Percentiles rank a stretch among this genome's conserved stretches.
Evolutionary conservation across 495 filamentous ascomycete genomes (phyloP).

Genomic region (Trichoderma erinaceum): DNA sequence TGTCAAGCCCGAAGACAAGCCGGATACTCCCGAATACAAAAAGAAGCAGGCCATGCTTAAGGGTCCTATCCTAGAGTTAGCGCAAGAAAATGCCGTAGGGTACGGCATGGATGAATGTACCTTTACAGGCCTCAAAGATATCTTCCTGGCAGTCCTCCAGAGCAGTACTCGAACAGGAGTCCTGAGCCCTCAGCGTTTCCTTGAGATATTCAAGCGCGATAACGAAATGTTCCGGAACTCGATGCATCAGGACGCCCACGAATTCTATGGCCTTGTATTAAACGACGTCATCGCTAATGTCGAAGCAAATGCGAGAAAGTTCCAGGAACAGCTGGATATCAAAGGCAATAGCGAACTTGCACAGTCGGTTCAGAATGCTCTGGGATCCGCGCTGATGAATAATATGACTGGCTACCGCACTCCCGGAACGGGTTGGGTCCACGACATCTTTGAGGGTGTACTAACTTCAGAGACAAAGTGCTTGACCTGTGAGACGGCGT

Average conservation of each 20-base stretch:
- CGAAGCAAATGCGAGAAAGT: constrained; percentile 66
- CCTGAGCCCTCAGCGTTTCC: constrained; percentile 84
- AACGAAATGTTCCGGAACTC: constrained; percentile 96
- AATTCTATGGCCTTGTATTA: constrained; percentile 90
- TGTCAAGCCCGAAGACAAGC: constrained; percentile 57
- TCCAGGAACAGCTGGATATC: constrained; percentile 42
- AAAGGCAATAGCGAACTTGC: constrained; percentile 26
- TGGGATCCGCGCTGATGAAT: constrained; percentile 38
- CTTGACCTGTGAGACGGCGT: constrained; percentile 91
- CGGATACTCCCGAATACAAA: constrained; percentile 89
- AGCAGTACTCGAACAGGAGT: constrained; percentile 80
- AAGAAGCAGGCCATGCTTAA: constrained; percentile 89
- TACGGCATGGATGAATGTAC: constrained; percentile 94
- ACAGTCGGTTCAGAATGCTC: constrained; percentile 38
- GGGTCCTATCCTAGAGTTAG: constrained; percentile 76
- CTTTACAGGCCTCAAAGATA: constrained; percentile 91
- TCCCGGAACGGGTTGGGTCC: constrained; percentile 78
- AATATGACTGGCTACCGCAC: constrained; percentile 27
- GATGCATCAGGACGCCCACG: constrained; percentile 98
- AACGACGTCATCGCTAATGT: constrained; percentile 95
- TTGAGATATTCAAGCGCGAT: constrained; percentile 87
- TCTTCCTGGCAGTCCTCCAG: constrained; percentile 85
- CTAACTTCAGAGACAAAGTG: constrained; percentile 95
- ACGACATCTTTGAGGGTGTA: constrained; percentile 92
- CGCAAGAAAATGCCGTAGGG: constrained; percentile 64